phyloP scores from a whole-genome alignment of 2,329 filamentous ascomycete species.

The Ophiostoma fasciatum region DNA sequence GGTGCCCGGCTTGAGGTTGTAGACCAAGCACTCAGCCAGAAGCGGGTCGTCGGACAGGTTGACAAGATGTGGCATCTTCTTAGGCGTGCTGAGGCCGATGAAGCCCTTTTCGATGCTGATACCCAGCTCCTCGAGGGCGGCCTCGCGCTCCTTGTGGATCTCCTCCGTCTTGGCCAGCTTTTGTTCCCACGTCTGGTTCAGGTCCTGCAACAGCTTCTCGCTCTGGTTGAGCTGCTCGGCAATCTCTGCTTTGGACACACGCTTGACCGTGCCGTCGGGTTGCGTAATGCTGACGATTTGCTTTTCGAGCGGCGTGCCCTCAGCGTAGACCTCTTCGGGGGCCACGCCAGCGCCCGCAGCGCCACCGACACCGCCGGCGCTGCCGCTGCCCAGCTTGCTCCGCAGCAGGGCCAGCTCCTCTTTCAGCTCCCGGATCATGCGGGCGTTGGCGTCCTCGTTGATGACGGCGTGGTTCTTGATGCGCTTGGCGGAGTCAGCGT shows the following conservation, averaged over 20 bases:
- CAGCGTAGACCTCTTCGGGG: slow-evolving; percentile 73
- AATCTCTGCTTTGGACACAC: slow-evolving; percentile 96
- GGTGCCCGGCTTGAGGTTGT: slow-evolving; percentile 90
- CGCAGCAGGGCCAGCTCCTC: slow-evolving; percentile 79
- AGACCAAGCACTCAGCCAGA: slow-evolving; percentile 88
- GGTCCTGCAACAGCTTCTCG: slow-evolving; percentile 86
- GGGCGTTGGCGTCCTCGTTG: slow-evolving; percentile 96
- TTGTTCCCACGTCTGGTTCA: slow-evolving; percentile 98
- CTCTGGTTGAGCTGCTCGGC: slow-evolving; percentile 91
- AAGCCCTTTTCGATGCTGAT: slow-evolving; percentile 99
- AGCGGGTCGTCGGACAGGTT: slow-evolving; percentile 92
- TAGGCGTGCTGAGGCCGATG: slow-evolving; percentile 84
- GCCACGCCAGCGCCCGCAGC: slow-evolving; percentile 28
- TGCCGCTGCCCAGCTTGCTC: slow-evolving; percentile 56
- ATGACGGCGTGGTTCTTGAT: slow-evolving; percentile 99
- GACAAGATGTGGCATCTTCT: slow-evolving; percentile 98
- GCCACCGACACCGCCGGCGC: slow-evolving; percentile 26
- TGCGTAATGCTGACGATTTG: slow-evolving; percentile 92
- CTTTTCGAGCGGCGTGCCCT: slow-evolving; percentile 83
- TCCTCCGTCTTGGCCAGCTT: slow-evolving; percentile 89
- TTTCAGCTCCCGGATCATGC: slow-evolving; percentile 97
- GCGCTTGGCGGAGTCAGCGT: slow-evolving; percentile 93
- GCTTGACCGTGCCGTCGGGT: slow-evolving; percentile 73
- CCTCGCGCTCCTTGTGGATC: slow-evolving; percentile 94
- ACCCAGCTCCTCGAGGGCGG: slow-evolving; percentile 86